These are phyloP conservation scores for Prunella vulgaris DNA, from an alignment of 257 asterid genomes.

Conservation along the genomic window DNA sequence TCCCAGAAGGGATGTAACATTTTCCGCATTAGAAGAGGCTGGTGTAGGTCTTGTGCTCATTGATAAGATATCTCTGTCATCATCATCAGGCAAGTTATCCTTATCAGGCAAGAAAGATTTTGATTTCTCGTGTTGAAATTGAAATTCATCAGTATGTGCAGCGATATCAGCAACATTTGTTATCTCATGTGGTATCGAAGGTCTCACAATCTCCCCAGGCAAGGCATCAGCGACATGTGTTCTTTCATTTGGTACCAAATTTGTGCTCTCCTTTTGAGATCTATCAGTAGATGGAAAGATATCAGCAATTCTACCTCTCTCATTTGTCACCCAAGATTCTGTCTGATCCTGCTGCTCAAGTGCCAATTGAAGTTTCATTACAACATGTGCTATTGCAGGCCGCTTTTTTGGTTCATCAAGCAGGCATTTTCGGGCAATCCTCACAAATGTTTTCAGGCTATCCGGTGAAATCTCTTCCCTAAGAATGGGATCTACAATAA, in stretches of 20 bases:
- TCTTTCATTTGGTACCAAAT: slow-evolving; percentile 16
- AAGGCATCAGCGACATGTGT: slow-evolving; percentile 4
- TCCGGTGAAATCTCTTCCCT: slow-evolving; percentile 37
- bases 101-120: no score
- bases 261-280: slow-evolving; percentile 19
- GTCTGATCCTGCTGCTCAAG: slow-evolving; percentile 46
- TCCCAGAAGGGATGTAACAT: slow-evolving; percentile 8
- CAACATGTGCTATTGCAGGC: slow-evolving; percentile 47
- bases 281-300: slow-evolving; percentile 16
- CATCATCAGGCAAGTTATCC: no score
- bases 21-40: slow-evolving; percentile 20
- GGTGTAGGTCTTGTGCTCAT: slow-evolving; percentile 15
- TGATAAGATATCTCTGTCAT: slow-evolving; percentile 16
- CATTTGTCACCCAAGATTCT: slow-evolving; percentile 15
- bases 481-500: slow-evolving; percentile 40
- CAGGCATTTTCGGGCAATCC: slow-evolving; percentile 51
- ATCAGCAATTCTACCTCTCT: slow-evolving; percentile 17
- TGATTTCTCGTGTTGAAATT: no score
- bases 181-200: no score
- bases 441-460: slow-evolving; percentile 48
- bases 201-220: no score
- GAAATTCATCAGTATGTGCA: no score
- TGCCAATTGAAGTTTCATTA: slow-evolving; percentile 49
- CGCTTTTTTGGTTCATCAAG: slow-evolving; percentile 47
- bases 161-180: no score